Conservation (phyloP, 177 flowering plant species). For the Vitis hybrid region DNA sequence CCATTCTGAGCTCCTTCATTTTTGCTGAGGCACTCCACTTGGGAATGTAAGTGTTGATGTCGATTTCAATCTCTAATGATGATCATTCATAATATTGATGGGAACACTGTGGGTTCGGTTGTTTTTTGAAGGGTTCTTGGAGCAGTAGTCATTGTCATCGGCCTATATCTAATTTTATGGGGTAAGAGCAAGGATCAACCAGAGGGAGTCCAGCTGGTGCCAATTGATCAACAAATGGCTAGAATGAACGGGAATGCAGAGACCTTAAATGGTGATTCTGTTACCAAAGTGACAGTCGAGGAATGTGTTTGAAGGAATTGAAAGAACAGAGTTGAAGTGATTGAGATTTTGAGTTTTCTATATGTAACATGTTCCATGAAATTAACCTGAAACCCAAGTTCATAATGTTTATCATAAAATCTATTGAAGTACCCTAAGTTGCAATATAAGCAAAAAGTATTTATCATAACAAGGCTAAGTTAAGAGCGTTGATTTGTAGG, state of each 20-base stretch:
- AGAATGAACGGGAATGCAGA: not conserved
- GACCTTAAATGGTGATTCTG: not conserved
- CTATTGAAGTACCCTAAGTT: no score
- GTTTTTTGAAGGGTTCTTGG: slow-evolving; percentile 32
- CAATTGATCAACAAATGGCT: not conserved
- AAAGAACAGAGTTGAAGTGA: not conserved
- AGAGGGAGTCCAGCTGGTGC: not conserved
- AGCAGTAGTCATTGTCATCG: slow-evolving; percentile 33
- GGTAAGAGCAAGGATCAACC: slow-evolving; percentile 38
- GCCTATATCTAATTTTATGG: slow-evolving; percentile 45
- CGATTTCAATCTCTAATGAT: not conserved
- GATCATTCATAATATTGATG: not conserved
- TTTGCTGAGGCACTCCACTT: slow-evolving; percentile 37
- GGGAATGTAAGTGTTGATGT: slow-evolving; percentile 36
- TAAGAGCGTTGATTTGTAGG: no score
- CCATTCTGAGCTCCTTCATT: slow-evolving; percentile 38
- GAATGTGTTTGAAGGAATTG: not conserved
- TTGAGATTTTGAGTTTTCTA: not conserved
- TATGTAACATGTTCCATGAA: no score
- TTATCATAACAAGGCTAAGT: no score
- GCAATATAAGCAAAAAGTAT: no score
- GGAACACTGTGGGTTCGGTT: not conserved
- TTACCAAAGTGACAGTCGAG: not conserved
- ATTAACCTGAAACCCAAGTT: no score
- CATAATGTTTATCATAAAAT: no score